Percentiles rank a stretch among this genome's conserved stretches.
These are phyloP conservation scores for Coemansia pectinata DNA, from an alignment of 192 early-diverging fungal genomes.

Conservation along the genomic window DNA sequence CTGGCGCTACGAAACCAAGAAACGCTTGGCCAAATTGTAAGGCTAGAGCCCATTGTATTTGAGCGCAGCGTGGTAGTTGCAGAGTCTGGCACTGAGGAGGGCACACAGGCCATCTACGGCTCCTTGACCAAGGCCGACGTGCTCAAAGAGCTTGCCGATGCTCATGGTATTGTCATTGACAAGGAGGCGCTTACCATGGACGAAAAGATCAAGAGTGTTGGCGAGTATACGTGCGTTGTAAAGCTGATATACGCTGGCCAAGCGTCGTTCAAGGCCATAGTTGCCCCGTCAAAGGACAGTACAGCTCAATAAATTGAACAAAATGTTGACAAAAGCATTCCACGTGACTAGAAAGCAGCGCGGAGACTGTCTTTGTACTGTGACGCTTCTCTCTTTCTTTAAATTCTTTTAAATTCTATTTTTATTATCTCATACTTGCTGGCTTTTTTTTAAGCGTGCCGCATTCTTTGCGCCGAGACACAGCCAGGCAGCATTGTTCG, in stretches of 20 bases:
- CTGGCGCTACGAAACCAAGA: constrained; percentile 50
- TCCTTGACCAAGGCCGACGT: constrained; percentile 48
- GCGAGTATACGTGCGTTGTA: constrained; percentile 43
- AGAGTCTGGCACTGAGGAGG: constrained; percentile 9
- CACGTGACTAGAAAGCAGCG: neutral
- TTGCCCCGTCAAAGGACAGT: constrained; percentile 15
- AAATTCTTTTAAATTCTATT: neutral
- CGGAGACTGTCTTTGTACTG: no score
- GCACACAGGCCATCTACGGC: constrained; percentile 37
- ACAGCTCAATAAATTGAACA: neutral
- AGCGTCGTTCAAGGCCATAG: constrained; percentile 31
- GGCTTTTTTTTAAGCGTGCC: neutral
- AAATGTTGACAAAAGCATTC: neutral
- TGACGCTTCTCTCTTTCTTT: neutral
- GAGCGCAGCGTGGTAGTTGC: constrained; percentile 32
- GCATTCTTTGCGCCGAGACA: neutral
- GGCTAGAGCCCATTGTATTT: constrained; percentile 37
- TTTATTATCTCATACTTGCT: neutral
- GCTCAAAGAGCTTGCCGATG: constrained; percentile 29
- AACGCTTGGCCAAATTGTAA: constrained; percentile 17
- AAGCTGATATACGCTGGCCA: constrained; percentile 53
- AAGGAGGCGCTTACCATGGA: constrained; percentile 44
- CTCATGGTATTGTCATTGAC: constrained; percentile 37
- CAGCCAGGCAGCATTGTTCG: neutral
- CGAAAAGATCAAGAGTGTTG: constrained; percentile 52